Evolutionary conservation across 345 rosid species (phyloP).

Genomic region (Erysimum cheiranthoides): DNA sequence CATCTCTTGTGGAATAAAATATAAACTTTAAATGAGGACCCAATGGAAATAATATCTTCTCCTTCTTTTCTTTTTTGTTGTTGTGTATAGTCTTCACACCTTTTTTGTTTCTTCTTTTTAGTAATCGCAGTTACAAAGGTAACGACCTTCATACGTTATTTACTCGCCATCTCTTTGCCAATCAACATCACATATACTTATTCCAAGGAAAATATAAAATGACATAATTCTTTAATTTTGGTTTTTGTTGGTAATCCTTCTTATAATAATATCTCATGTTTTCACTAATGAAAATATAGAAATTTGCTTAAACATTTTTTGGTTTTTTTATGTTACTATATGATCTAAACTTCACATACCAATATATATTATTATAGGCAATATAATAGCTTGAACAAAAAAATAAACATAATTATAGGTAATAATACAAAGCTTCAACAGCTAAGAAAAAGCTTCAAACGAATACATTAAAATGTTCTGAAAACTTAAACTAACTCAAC

Average conservation of each 20-base stretch:
- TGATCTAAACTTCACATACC: background rate
- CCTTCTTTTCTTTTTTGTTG: too few relatives aligned
- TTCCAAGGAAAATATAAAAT: background rate
- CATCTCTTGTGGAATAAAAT: slow-evolving; percentile 6
- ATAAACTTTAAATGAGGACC: background rate
- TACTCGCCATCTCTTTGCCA: slow-evolving; percentile 19
- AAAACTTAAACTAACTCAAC: slow-evolving; percentile 17
- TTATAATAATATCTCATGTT: background rate
- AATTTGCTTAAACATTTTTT: background rate
- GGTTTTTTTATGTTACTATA: background rate
- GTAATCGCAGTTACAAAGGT: slow-evolving; percentile 33
- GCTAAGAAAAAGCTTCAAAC: background rate
- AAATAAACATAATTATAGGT: background rate
- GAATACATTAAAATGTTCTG: background rate
- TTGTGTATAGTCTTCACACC: background rate
- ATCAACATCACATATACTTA: slow-evolving; percentile 22
- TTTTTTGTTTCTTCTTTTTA: slow-evolving; percentile 5
- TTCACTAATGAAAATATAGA: background rate
- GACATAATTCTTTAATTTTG: background rate
- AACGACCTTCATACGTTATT: slow-evolving; percentile 29
- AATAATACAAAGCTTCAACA: slow-evolving; percentile 11
- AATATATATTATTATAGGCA: background rate
- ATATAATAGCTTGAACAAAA: background rate
- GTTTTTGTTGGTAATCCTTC: slow-evolving; percentile 17
- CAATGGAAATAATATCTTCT: slow-evolving; percentile 14